Conservation (phyloP, 768 basidiomycete genomes). For the Cytidiella melzeri region DNA sequence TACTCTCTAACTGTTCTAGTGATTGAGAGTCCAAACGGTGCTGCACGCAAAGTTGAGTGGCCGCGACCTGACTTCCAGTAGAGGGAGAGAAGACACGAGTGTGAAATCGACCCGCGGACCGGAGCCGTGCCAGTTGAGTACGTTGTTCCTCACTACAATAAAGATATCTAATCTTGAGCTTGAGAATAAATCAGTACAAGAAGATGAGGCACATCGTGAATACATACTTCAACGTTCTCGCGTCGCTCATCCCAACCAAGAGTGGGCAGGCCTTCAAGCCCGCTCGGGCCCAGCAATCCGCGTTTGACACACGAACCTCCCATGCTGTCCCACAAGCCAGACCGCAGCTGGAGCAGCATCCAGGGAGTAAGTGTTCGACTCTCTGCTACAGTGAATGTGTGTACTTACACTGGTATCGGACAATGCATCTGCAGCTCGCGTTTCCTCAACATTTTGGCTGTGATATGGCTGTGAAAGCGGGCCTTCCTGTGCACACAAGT, state of each 20-base stretch:
- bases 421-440: too few relatives aligned
- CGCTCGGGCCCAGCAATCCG: too few relatives aligned
- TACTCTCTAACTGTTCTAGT: conserved; percentile 4
- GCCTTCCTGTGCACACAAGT: too few relatives aligned
- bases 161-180: not conserved
- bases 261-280: too few relatives aligned
- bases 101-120: not conserved
- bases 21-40: not conserved
- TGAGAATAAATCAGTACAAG: not conserved
- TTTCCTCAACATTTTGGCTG: too few relatives aligned
- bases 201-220: not conserved
- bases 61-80: not conserved
- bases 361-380: too few relatives aligned
- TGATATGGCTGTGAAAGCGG: too few relatives aligned
- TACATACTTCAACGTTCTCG: not conserved
- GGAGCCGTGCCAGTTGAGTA: not conserved
- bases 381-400: too few relatives aligned
- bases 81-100: not conserved
- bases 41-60: not conserved
- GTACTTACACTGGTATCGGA: too few relatives aligned
- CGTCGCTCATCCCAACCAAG: not conserved
- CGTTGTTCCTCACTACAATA: not conserved
- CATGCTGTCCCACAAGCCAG: too few relatives aligned
- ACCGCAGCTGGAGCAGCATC: too few relatives aligned
- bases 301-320: too few relatives aligned